Conservation (phyloP, 2,329 filamentous ascomycete species). For the Macrophomina phaseolina region DNA sequence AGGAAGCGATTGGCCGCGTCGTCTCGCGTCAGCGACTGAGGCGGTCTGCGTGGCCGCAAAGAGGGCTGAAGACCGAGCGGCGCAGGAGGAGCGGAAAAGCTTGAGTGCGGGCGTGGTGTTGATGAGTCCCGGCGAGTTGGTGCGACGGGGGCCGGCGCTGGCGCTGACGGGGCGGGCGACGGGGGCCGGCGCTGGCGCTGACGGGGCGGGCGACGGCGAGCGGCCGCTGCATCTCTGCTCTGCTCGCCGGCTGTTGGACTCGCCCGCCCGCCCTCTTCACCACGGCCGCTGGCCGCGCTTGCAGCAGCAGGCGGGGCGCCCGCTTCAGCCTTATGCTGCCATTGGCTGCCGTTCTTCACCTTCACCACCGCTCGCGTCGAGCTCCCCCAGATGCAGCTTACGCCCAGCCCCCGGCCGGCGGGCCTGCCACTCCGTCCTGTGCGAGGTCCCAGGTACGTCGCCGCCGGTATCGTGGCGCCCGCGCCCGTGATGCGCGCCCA, state of each 20-base stretch:
- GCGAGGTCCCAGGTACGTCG: slow-evolving; percentile 17
- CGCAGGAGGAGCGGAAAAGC: background rate
- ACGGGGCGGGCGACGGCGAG: background rate
- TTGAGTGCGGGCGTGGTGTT: slow-evolving; percentile 3
- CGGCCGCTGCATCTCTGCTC: background rate
- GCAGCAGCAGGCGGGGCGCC: background rate
- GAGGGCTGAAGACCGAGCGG: background rate
- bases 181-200: background rate
- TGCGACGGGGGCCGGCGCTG: background rate
- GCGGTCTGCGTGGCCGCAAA: slow-evolving; percentile 1
- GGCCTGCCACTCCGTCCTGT: slow-evolving; percentile 2
- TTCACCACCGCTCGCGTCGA: background rate
- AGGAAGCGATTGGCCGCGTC: background rate
- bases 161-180: background rate
- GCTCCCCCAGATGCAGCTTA: slow-evolving; percentile 22
- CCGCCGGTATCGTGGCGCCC: background rate
- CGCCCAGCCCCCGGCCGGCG: slow-evolving; percentile 9
- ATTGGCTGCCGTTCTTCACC: slow-evolving; percentile 15
- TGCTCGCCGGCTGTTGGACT: background rate
- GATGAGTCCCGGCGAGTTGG: background rate
- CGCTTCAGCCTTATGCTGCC: slow-evolving; percentile 19
- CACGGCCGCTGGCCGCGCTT: too few relatives aligned
- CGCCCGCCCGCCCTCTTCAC: background rate
- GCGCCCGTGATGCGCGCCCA: background rate
- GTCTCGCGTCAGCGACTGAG: background rate